A percentile compares a stretch with the other conserved stretches of the same genome.
These are phyloP conservation scores for Globisporangium ultimum DNA, from an alignment of 352 stramenopile genomes.

Conservation along the genomic window DNA sequence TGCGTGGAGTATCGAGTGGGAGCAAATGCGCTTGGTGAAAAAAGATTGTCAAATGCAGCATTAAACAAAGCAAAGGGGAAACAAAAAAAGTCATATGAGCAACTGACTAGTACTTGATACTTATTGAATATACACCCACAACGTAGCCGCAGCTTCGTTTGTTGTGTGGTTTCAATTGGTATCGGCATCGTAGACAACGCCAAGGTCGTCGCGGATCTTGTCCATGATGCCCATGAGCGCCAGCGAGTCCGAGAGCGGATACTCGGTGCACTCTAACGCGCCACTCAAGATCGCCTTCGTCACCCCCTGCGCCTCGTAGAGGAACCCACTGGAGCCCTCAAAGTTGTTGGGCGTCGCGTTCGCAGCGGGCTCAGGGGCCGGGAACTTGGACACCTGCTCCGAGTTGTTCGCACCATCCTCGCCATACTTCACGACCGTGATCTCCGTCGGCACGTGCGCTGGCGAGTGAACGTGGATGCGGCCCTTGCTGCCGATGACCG, in stretches of 20 bases:
- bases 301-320: conserved; percentile 78
- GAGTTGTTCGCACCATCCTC: conserved; percentile 21
- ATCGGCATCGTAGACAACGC: conserved; percentile 52
- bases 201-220: conserved; percentile 55
- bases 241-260: conserved; percentile 60
- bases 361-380: conserved; percentile 30
- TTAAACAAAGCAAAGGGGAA: no score
- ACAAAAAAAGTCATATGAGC: no score
- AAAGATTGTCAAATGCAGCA: no score
- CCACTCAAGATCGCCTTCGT: conserved; percentile 50
- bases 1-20: no score
- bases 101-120: no score
- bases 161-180: conserved; percentile 5
- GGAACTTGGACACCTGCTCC: conserved; percentile 38
- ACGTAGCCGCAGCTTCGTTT: no score
- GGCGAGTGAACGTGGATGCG: conserved; percentile 58
- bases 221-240: conserved; percentile 70
- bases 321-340: conserved; percentile 64
- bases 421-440: conserved; percentile 34
- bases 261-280: conserved; percentile 47
- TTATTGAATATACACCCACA: no score
- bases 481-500: conserved; percentile 73
- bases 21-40: no score
- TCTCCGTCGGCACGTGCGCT: conserved; percentile 49
- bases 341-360: conserved; percentile 47